Conservation (phyloP, 2,329 filamentous ascomycete genomes). For the Fusarium sp. region DNA sequence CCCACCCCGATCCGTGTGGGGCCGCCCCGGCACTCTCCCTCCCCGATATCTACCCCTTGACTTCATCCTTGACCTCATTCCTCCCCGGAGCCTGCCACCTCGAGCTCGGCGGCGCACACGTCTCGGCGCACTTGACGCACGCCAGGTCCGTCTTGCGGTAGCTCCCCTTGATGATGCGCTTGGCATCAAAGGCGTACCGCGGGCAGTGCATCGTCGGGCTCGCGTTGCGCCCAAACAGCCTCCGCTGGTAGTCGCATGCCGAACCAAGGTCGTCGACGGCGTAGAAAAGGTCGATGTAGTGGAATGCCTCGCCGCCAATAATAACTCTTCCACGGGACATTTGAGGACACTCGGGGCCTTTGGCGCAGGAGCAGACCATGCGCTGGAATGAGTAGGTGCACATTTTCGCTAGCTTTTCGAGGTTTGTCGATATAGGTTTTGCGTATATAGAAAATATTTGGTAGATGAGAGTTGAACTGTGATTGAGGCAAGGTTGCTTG, state of each 20-base stretch:
- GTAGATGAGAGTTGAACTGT: neutral
- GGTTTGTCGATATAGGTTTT: neutral
- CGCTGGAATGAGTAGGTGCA: constrained; percentile 45
- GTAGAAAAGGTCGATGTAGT: constrained; percentile 41
- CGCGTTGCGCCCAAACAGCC: constrained; percentile 39
- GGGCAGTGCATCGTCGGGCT: constrained; percentile 39
- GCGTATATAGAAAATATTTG: neutral
- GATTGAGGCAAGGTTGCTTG: neutral
- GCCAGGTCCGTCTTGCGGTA: constrained; percentile 42
- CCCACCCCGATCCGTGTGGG: neutral
- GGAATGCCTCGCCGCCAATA: constrained; percentile 40
- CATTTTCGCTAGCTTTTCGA: constrained; percentile 20
- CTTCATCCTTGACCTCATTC: constrained; percentile 12
- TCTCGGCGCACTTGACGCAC: constrained; percentile 43
- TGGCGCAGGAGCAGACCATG: constrained; percentile 44
- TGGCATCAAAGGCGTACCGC: constrained; percentile 43
- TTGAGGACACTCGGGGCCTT: constrained; percentile 43
- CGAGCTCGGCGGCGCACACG: constrained; percentile 43
- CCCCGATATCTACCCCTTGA: neutral
- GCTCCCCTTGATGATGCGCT: constrained; percentile 41
- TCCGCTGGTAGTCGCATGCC: constrained; percentile 44
- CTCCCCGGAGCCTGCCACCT: constrained; percentile 42
- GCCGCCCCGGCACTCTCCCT: neutral
- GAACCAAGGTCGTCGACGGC: constrained; percentile 43
- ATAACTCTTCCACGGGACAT: constrained; percentile 36